Conservation (phyloP, 768 basidiomycete genomes). For the Tulasnella sp. region DNA sequence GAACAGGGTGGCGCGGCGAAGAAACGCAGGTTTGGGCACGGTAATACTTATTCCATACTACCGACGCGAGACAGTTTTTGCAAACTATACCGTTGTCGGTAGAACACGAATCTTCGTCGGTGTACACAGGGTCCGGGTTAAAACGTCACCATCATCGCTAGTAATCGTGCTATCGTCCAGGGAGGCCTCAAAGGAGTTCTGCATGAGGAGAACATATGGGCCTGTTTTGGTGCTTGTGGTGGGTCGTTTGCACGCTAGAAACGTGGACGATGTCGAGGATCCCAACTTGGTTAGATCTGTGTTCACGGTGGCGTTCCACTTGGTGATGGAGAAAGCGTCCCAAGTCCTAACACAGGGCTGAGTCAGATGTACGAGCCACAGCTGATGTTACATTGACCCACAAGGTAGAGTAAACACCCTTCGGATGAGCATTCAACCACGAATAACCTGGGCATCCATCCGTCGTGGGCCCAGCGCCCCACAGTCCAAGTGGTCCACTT, state of each 20-base stretch:
- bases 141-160: neutral
- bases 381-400: neutral
- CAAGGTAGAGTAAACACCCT: neutral
- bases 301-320: neutral
- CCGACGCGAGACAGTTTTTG: neutral
- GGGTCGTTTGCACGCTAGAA: neutral
- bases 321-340: neutral
- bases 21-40: no score
- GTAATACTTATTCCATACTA: neutral
- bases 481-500: neutral
- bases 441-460: constrained; percentile 2
- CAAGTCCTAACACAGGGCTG: neutral
- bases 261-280: neutral
- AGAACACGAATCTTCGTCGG: neutral
- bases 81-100: neutral
- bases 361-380: neutral
- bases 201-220: neutral
- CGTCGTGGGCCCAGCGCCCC: neutral
- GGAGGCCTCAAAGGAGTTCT: neutral
- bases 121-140: neutral
- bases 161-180: neutral
- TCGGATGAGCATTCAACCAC: neutral
- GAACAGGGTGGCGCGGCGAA: no score
- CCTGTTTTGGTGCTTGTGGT: neutral
- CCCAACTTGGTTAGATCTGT: neutral